These are phyloP conservation scores for Calocybe cyanea DNA, from an alignment of 768 basidiomycete genomes.

Conservation along the genomic window DNA sequence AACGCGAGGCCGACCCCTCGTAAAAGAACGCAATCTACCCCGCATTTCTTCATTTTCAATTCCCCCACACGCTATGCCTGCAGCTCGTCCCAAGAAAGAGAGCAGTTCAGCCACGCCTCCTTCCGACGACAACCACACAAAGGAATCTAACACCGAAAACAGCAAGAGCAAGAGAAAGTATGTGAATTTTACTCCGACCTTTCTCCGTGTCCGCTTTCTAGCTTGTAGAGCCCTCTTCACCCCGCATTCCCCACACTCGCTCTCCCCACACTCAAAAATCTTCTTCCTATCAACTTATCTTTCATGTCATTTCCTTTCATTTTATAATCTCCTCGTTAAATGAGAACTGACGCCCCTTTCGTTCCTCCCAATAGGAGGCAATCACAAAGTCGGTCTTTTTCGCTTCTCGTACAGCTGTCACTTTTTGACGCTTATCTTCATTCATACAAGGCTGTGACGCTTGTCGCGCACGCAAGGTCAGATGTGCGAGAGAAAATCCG, in stretches of 20 bases:
- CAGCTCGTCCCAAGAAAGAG: constrained; percentile 65
- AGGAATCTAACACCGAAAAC: constrained; percentile 59
- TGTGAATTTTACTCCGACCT: constrained; percentile 49
- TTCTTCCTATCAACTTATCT: constrained; percentile 19
- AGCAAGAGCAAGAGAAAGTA: constrained; percentile 80
- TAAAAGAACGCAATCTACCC: constrained; percentile 23
- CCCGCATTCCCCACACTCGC: constrained; percentile 39
- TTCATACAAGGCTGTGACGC: constrained; percentile 71
- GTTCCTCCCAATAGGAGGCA: constrained; percentile 55
- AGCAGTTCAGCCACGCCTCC: constrained; percentile 55
- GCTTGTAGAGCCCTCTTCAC: constrained; percentile 28
- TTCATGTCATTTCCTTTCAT: constrained; percentile 36
- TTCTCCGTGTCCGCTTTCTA: constrained; percentile 47
- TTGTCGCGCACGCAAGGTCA: constrained; percentile 82
- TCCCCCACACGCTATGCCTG: constrained; percentile 52
- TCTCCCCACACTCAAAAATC: constrained; percentile 23
- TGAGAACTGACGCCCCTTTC: constrained; percentile 32
- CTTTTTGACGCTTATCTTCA: constrained; percentile 9
- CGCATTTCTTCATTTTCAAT: constrained; percentile 26
- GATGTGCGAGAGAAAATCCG: constrained; percentile 76
- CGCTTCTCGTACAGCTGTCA: not conserved
- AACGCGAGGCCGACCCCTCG: constrained; percentile 25
- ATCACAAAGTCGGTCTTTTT: constrained; percentile 69
- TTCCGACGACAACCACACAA: constrained; percentile 58
- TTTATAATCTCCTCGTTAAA: constrained; percentile 12